Base-by-base conservation (phyloP, 148 eudicot genomes). In the Cornus kousa region DNA sequence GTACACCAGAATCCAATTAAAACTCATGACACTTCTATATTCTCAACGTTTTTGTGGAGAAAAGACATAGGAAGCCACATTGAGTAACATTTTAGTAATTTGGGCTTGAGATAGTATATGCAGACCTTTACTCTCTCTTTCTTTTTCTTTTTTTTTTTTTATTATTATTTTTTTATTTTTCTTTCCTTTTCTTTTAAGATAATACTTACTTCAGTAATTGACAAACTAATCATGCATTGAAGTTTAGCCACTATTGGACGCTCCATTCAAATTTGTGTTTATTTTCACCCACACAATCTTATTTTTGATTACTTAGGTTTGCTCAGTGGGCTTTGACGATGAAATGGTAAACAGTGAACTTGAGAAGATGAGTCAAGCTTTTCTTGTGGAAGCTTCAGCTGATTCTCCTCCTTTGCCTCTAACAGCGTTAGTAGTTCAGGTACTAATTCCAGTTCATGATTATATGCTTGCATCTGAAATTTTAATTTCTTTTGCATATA, bases 341-440 rank as follows among this genome's bases (percentile, higher is more conserved):
- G 94, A 46, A 78, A 71, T 81, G 40, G 76, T 90, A 19, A 87
- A 78, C 50, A 79, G 77, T 59, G 98, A 91, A 84, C 82, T 93
- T 55, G 85, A 91, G 78, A 89, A 82, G 78, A 78, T 95, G 90
- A 83, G 91, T 77, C 86, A 57, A 83, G 87, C 87, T 9, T 90
- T 95, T 82, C 77, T 80, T 60, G 67, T 50, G 40, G 91, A 87
- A 81, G 91, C 93, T 82, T 78, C 87, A 77, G 81, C 85, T 32
- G 86, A 80, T 71, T 83, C 91, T 80, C 89, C 93, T 71, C 86
- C 86, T 17, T 81, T 91, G 80, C 97, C 98, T 76, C 83, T 91
- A 13, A 87, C 92, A 67, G 88, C 83, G 67, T 82, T 95, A 77
- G 90, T 89, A 23, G 87, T 95, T 79, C 98, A 95, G 97, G 98